Base-by-base conservation (phyloP, 306 rosid genomes). In the Acacia acuminata region DNA sequence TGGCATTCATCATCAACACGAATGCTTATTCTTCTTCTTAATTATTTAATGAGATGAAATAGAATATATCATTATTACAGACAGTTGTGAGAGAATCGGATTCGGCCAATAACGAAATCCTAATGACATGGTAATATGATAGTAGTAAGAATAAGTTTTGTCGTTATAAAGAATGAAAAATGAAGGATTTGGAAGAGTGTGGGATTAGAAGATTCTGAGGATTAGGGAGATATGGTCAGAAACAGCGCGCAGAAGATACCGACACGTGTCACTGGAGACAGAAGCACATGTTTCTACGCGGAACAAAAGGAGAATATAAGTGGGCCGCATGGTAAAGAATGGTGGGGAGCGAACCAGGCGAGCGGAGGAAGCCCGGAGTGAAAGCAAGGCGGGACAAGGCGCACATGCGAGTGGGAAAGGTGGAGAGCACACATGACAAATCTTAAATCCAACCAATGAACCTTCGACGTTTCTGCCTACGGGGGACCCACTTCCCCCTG, bases 381-480 rank as follows among this genome's bases (percentile, higher is more conserved):
- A 30, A 73, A 73, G 77, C 61, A 73, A 47, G 40, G 40, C 34
- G 38, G 71, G 86, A 82, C 86, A 82, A 60, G 34, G 20, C 32
- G 84, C 86, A 86, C 86, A 82, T 82, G 86, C 66, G 64, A 79
- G 72, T 76, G 78, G 80, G 47, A 80, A 43, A 83, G 53, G 79
- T 77, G 38, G 13, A 34, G 78, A 10, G 32, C 45, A 58, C 78
- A 74, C 78, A 53, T 74, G 78, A 51, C 65, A 74, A 53, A 51
- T 53, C 19, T 34, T 10, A 34, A 74, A 51, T 51, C 66, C 78
- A 51, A 17, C 78, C 66, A 75, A 53, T 58, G 34, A 36, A 6
- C 48, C 10, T 36, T 53, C 67, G 50, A 53, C 50, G 7, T 17
- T 36, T 12, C 20, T 34, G 8, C 17, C 78, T 6, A 9, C 24